Conservation (phyloP, 1,284 basidiomycete genomes). For the Uromyces viciae-fabae region DNA sequence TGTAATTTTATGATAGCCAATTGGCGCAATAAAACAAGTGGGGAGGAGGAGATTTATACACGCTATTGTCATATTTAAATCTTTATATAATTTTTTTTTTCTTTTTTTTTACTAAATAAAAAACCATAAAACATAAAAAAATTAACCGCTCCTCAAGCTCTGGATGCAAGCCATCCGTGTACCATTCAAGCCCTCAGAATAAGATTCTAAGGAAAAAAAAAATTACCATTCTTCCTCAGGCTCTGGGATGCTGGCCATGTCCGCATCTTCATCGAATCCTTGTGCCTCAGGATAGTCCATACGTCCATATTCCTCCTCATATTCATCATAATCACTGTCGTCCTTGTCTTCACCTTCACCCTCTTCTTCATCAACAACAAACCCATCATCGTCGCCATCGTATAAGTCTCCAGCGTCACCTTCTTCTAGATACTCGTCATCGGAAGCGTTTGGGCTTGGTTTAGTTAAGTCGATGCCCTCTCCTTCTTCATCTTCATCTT, state of each 20-base stretch:
- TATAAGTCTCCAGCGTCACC: background rate
- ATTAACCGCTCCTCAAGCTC: too few species aligned
- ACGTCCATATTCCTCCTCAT: background rate
- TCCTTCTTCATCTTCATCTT: background rate
- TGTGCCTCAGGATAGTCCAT: background rate
- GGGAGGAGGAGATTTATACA: too few species aligned
- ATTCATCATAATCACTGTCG: background rate
- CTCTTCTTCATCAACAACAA: background rate
- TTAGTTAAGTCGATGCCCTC: conserved; percentile 8
- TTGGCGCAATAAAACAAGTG: too few species aligned
- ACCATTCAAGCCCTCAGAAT: background rate
- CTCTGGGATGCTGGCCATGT: background rate
- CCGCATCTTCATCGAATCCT: background rate
- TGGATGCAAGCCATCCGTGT: background rate
- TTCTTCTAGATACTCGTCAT: background rate
- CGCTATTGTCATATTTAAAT: too few species aligned
- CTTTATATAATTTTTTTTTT: too few species aligned
- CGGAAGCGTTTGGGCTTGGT: background rate
- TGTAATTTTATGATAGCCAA: too few species aligned
- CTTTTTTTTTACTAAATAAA: too few species aligned
- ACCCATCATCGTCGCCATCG: background rate
- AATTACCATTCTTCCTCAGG: background rate
- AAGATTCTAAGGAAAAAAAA: background rate
- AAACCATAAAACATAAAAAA: too few species aligned
- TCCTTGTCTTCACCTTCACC: background rate